Evolutionary conservation across 805 yeast species (phyloP), one percentile per base, ranked within the genome.

Genomic region (Wickerhamiella lipophila): DNA sequence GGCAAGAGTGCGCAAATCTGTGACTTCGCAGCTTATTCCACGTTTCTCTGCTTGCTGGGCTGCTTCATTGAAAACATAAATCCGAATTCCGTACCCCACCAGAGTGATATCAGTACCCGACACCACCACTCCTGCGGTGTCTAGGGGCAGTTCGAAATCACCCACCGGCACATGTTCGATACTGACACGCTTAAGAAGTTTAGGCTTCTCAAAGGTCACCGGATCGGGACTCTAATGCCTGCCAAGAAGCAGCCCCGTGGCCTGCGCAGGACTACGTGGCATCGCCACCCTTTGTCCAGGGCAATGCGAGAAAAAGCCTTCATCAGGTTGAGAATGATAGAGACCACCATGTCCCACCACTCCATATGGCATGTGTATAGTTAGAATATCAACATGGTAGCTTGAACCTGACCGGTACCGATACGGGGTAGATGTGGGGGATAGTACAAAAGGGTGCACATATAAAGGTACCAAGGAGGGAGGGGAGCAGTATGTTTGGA

Each of bases 321-420:
- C 79, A 64, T 78, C 87, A 70, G 83, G 85, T 69, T 87, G 96
- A 21, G 96, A 87, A 68, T 87, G 96, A 68, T 87, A 95, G 52
- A 95, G 94, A 55, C 79, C 96, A 59, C 89, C 96, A 76, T 95
- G 96, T 48, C 95, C 95, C 55, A 95, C 94, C 34, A 94, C 92
- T 68, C 96, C 96, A 65, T 87, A 85, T 52, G 96, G 96, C 70
- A 95, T 95, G 72, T 96, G 77, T 70, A 87, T 85, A 40, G 94
- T 86, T 62, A 87, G 81, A 66, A 84, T 88, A 72, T 95, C 88
- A 53, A 86, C 88, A 69, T 86, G 89, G 50, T 53, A 61, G 51
- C 76, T 81, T 71, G 94, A 92, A 65, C 94, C 94, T 52, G 94
- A 82, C 86, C 89, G 83, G 70, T 86, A 87, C 64, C 82, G 83